Conservation (phyloP, 2,329 filamentous ascomycete species). For the Arthrobotrys iridis region DNA sequence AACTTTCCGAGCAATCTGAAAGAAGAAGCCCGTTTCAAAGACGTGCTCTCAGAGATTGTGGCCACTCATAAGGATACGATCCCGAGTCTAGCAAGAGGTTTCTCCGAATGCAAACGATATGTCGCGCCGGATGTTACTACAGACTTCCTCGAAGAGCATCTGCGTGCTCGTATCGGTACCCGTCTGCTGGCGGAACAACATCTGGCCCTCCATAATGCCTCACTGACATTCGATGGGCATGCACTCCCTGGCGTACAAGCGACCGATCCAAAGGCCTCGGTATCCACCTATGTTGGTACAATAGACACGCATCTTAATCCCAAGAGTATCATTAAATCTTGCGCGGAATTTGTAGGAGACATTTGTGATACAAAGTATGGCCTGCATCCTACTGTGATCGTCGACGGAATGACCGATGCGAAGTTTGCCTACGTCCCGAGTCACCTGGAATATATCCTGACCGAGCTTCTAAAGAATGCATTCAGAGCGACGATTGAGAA, state of each 20-base stretch:
- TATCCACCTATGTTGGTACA: slow-evolving; percentile 81
- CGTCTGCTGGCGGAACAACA: slow-evolving; percentile 95
- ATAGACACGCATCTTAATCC: slow-evolving; percentile 91
- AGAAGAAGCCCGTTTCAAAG: slow-evolving; percentile 89
- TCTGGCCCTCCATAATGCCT: slow-evolving; percentile 81
- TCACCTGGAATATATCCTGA: slow-evolving; percentile 96
- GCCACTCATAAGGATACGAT: slow-evolving; percentile 95
- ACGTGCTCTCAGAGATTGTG: slow-evolving; percentile 93
- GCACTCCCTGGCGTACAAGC: slow-evolving; percentile 56
- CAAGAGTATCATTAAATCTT: slow-evolving; percentile 80
- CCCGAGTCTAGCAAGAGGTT: slow-evolving; percentile 87
- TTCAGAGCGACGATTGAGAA: slow-evolving; percentile 92
- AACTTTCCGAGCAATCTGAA: slow-evolving; percentile 77
- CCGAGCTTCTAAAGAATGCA: slow-evolving; percentile 94
- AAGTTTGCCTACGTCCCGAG: slow-evolving; percentile 93
- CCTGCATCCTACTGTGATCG: slow-evolving; percentile 78
- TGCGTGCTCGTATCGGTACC: slow-evolving; percentile 92
- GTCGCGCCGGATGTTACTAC: slow-evolving; percentile 86
- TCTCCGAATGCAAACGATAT: slow-evolving; percentile 91
- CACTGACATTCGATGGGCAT: slow-evolving; percentile 59
- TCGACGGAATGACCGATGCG: slow-evolving; percentile 87
- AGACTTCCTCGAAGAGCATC: slow-evolving; percentile 88
- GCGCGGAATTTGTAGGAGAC: slow-evolving; percentile 89
- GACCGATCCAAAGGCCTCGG: slow-evolving; percentile 57
- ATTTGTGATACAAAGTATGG: slow-evolving; percentile 98